phyloP scores from a whole-genome alignment of 2,329 filamentous ascomycete species.

The Rhinocladiella mackenziei region DNA sequence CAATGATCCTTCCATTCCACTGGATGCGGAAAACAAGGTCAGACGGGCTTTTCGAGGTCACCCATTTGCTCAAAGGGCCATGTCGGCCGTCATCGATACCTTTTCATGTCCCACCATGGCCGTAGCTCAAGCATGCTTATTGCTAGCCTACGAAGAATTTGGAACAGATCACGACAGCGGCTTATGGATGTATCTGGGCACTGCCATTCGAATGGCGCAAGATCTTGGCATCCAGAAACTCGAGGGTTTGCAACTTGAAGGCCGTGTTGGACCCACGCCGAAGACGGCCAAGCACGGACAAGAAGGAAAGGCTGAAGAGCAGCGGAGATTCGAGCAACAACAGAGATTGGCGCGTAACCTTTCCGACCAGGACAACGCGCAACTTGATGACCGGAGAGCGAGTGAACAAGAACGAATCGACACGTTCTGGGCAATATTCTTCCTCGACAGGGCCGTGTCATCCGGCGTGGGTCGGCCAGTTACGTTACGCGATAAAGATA shows the following conservation, averaged over 20 bases:
- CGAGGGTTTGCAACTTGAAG: slow-evolving; percentile 63
- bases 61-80: slow-evolving; percentile 75
- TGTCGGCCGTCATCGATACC: slow-evolving; percentile 75
- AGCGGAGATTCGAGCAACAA: slow-evolving; percentile 41
- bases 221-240: slow-evolving; percentile 78
- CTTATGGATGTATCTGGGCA: slow-evolving; percentile 88
- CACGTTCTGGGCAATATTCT: slow-evolving; percentile 86
- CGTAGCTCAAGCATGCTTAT: slow-evolving; percentile 75
- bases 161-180: slow-evolving; percentile 84
- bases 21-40: slow-evolving; percentile 35
- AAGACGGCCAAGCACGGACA: slow-evolving; percentile 50
- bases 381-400: slow-evolving; percentile 39
- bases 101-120: slow-evolving; percentile 79
- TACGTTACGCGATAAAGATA: slow-evolving; percentile 77
- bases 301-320: slow-evolving; percentile 42
- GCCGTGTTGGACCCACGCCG: slow-evolving; percentile 53
- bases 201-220: slow-evolving; percentile 77
- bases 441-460: slow-evolving; percentile 81
- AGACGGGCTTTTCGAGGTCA: slow-evolving; percentile 65
- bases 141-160: slow-evolving; percentile 86
- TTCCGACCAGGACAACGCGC: slow-evolving; percentile 30
- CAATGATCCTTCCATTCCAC: slow-evolving; percentile 50
- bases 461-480: slow-evolving; percentile 81
- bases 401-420: slow-evolving; percentile 79
- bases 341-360: slow-evolving; percentile 18